Base-by-base conservation (phyloP, 2,329 filamentous ascomycete genomes). In the Atkinsonella texensis region DNA sequence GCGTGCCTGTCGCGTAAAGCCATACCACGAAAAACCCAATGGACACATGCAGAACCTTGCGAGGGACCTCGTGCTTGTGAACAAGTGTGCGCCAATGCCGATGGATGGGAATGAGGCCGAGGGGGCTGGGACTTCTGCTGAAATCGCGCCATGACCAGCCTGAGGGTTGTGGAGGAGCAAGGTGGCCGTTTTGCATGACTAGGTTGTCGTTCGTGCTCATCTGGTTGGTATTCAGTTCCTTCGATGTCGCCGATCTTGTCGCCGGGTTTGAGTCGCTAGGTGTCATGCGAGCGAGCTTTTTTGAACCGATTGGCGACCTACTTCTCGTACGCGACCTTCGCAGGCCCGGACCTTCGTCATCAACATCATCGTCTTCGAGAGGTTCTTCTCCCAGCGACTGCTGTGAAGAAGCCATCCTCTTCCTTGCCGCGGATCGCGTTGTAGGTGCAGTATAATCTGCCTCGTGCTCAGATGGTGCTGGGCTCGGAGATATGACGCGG, bases 61-160 rank as follows among this genome's bases (percentile, higher is more conserved):
- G 85, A 10, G 93, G 93, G 50, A 98, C 90, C 70, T 98, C 93
- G 69, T 98, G 91, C 62, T 89, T 89, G 76, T 98, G 93, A 56
- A 95, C 87, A 63, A 98, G 89, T 31, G 79, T 85, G 60, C 89
- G 81, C 80, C 93, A 98, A 64, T 93, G 85, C 54, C 87, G 78
- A 68, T 98, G 93, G 61, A 98, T 91, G 2, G 93, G 93, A 55
- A 98, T 98, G 47, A 97, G 76, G 9, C 93, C 93, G 4, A 97
- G 77, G 10, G 93, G 93, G 60, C 88, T 95, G 2, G 93, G 93
- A 59, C 89, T 95, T 56, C 93, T 81, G 61, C 89, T 95, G 65
- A 96, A 80, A 64, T 91, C 87, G 54, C 87, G 81, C 87, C 89
- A 94, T 66, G 78, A 87, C 72, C 85, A 87, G 55, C 84, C 82